Conservation (phyloP, 106 monocot species). For the Chionographis japonica region DNA sequence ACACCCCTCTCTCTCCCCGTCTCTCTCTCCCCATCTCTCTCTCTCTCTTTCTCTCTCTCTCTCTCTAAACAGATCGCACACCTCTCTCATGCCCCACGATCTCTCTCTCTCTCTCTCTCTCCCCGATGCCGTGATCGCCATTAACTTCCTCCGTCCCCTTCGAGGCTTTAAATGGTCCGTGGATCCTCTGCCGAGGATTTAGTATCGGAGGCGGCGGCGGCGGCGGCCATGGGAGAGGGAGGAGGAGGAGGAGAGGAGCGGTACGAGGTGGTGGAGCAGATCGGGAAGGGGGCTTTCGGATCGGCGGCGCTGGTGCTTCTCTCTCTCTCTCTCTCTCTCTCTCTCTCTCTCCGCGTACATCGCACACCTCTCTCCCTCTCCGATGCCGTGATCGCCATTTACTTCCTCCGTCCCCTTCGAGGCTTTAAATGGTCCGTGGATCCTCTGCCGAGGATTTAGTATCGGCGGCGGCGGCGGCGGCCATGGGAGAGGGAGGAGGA, state of each 20-base stretch:
- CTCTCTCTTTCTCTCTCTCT: too few relatives aligned
- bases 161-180: not conserved
- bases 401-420: not conserved
- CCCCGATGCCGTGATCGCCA: not conserved
- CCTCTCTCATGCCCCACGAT: too few relatives aligned
- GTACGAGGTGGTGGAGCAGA: conserved; percentile 63
- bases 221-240: not conserved
- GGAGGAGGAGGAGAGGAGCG: conserved; percentile 18
- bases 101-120: not conserved
- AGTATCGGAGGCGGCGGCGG: not conserved
- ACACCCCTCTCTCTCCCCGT: too few relatives aligned
- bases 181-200: not conserved
- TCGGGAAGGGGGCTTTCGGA: conserved; percentile 56
- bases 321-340: too few relatives aligned
- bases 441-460: too few relatives aligned
- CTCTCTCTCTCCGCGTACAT: too few relatives aligned
- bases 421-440: not conserved
- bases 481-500: conserved; percentile 5
- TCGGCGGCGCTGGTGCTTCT: conserved; percentile 42
- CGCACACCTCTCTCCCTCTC: not conserved
- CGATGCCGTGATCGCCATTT: not conserved
- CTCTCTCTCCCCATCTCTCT: too few relatives aligned
- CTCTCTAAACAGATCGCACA: too few relatives aligned
- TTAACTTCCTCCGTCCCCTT: not conserved
- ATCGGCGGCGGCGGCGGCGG: not conserved